Evolutionary conservation across 371 early-diverging fungal genomes (phyloP).

Genomic region (Conidiobolus incongruus): DNA sequence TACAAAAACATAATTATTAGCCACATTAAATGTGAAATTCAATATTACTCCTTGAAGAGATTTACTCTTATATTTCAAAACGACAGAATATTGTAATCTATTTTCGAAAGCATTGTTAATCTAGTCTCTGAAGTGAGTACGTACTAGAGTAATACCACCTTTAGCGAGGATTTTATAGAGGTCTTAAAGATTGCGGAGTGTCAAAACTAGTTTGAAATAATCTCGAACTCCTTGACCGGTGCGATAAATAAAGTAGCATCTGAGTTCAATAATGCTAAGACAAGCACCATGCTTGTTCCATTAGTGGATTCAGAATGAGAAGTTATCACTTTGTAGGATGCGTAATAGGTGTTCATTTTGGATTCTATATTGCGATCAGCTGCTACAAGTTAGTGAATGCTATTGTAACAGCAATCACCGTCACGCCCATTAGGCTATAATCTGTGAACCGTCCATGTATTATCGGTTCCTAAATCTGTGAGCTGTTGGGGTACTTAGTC

Average conservation of each 20-base stretch:
- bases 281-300: constrained; percentile 70
- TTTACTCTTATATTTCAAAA: constrained; percentile 14
- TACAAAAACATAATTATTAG: constrained; percentile 8
- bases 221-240: constrained; percentile 26
- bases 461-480: constrained; percentile 16
- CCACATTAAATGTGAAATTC: constrained; percentile 11
- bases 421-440: constrained; percentile 55
- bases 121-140: constrained; percentile 15
- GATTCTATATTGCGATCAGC: constrained; percentile 12
- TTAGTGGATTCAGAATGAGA: constrained; percentile 26
- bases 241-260: constrained; percentile 17
- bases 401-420: constrained; percentile 25
- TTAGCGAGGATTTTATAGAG: constrained; percentile 24
- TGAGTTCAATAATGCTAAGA: constrained; percentile 30
- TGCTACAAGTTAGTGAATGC: constrained; percentile 19
- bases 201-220: constrained; percentile 26
- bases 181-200: constrained; percentile 25
- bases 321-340: constrained; percentile 32
- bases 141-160: constrained; percentile 34
- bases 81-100: constrained; percentile 17
- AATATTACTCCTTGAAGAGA: constrained; percentile 13
- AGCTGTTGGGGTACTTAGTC: constrained; percentile 26
- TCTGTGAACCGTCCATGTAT: constrained; percentile 44
- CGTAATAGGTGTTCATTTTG: constrained; percentile 45
- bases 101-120: constrained; percentile 23